Base-by-base conservation (phyloP, 1,284 basidiomycete species). In the Takashimella koratensis region DNA sequence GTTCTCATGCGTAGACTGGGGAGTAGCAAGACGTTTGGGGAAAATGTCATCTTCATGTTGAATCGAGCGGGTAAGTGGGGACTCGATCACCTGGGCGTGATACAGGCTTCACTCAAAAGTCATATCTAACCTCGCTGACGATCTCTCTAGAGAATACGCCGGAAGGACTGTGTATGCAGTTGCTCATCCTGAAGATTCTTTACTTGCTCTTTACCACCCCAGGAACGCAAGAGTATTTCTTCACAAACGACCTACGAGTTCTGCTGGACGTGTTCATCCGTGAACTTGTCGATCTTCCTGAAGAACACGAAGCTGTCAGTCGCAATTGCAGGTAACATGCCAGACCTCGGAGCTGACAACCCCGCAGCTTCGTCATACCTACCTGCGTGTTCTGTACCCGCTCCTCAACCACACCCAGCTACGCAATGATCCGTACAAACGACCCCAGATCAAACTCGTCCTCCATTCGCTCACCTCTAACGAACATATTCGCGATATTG, bases 1-100 rank as follows among this genome's bases (percentile, higher is more conserved):
- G 85, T 95, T 0, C 80, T 98, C 24, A 88, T 90, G 80, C 80
- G 86, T 22, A 84, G 94, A 13, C 75, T 92, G 30, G 86, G 88
- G 6, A 84, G 84, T 11, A 90, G 86, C 75, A 92, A 91, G 78
- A 97, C 95, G 0, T 97, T 98, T 73, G 93, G 93, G 13, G 93
- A 95, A 77, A 98, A 98, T 68, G 84, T 98, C 80, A 97, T 98
- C 59, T 99, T 97, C 74, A 98, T 98, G 87, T 80, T 99, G 42
- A 98, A 99, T 68, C 85, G 95, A 55, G 89, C 93, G 44, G 81
- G 90, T 91, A 67, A 67, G 87, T 82, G 4, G 30, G 12, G 25
- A 8, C 30, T 36, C 30, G 10, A 8, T 36, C 30, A 36, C 8
- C 11, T 21, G 27, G 20, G 27, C 8, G 16, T 20, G 2, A 27